A percentile compares a stretch with the other conserved stretches of the same genome.
phyloP scores from a whole-genome alignment of 441 rosid genomes.

The Metrosideros polymorpha region DNA sequence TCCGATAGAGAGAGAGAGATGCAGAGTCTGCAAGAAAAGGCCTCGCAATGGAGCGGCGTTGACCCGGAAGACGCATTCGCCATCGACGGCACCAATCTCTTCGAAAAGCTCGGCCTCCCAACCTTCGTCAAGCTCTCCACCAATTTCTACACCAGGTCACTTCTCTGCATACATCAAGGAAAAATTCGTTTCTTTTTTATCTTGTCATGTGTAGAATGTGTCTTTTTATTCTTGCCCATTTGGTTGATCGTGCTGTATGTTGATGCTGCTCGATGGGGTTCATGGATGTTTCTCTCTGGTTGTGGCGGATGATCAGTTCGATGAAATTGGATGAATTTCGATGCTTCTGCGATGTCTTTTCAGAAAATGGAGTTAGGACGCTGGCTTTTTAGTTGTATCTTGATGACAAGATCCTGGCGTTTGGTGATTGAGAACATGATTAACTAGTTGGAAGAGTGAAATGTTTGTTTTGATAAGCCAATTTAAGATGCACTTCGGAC shows the following conservation, averaged over 20 bases:
- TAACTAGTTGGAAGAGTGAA: background rate
- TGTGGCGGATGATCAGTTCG: background rate
- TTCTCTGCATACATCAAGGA: background rate
- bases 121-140: constrained; percentile 77
- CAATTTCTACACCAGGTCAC: constrained; percentile 73
- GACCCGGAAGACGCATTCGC: constrained; percentile 63
- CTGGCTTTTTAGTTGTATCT: background rate
- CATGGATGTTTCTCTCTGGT: background rate
- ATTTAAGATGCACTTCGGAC: background rate
- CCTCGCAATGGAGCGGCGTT: constrained; percentile 83
- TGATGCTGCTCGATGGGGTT: background rate
- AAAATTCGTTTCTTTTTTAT: background rate
- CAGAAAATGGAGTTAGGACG: background rate
- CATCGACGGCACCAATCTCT: constrained; percentile 62
- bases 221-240: background rate
- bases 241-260: background rate
- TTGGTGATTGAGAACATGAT: background rate
- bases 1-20: constrained; percentile 9
- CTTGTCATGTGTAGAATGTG: background rate
- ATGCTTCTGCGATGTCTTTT: background rate
- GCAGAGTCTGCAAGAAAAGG: constrained; percentile 83
- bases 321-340: background rate
- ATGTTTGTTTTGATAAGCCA: background rate
- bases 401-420: background rate
- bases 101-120: constrained; percentile 67